Percentiles rank a stretch among this genome's conserved stretches.
Conservation (phyloP, 257 asterid genomes). For the Solanum corneliomulleri region DNA sequence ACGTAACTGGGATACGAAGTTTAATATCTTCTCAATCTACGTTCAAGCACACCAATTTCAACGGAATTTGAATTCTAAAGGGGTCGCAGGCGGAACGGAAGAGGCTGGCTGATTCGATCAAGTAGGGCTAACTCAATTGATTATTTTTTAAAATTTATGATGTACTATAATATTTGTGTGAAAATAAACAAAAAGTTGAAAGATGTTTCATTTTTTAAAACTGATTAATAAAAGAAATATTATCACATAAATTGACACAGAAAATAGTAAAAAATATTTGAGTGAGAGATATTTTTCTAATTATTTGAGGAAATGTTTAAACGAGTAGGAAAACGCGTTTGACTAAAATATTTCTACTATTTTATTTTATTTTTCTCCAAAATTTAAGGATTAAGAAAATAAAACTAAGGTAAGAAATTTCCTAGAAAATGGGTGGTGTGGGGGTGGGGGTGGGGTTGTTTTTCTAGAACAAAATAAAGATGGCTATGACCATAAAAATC, state of each 20-base stretch:
- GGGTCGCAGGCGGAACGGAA: no score
- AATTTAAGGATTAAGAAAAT: not conserved
- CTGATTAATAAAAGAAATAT: not conserved
- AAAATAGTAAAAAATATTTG: not conserved
- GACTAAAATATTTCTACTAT: not conserved
- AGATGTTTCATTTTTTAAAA: no score
- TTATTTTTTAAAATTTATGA: no score
- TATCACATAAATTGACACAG: not conserved
- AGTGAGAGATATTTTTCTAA: not conserved
- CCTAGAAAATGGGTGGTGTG: not conserved
- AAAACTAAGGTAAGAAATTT: not conserved
- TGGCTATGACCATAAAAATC: not conserved
- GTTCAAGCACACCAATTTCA: no score
- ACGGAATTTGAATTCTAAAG: no score
- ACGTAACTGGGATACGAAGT: not conserved
- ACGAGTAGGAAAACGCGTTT: not conserved
- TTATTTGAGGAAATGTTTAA: not conserved
- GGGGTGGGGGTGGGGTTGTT: not conserved
- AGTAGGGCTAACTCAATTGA: no score
- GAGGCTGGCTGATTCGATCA: no score
- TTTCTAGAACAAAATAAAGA: not conserved
- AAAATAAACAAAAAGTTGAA: no score
- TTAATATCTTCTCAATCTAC: not conserved
- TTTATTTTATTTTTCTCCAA: not conserved
- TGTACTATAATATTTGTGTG: not conserved